Conservation (phyloP, 2,329 filamentous ascomycete genomes). For the Nemania bipapillata region DNA sequence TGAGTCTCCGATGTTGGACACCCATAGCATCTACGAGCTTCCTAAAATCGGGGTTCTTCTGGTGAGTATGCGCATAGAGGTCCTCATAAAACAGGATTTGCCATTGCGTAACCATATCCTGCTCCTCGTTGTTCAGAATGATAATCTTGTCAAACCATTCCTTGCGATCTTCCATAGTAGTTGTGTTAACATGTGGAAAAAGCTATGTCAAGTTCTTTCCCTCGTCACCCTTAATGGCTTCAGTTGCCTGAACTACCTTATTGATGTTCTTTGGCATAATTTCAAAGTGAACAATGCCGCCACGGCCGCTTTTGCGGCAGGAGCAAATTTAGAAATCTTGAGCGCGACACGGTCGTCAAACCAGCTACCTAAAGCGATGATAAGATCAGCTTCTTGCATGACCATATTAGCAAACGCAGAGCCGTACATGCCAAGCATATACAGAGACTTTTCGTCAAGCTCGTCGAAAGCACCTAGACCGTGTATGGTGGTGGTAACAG, state of each 20-base stretch:
- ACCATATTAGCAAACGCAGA: conserved; percentile 97
- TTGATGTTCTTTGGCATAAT: conserved; percentile 99
- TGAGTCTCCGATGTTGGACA: conserved; percentile 76
- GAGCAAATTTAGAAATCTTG: conserved; percentile 85
- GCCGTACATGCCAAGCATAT: conserved; percentile 99
- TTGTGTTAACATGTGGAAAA: conserved; percentile 21
- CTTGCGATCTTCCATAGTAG: conserved; percentile 70
- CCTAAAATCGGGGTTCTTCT: conserved; percentile 94
- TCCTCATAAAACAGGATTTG: conserved; percentile 97
- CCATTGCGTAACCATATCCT: conserved; percentile 99
- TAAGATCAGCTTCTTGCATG: conserved; percentile 95
- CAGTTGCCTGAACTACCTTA: conserved; percentile 96
- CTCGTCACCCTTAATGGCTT: conserved; percentile 84
- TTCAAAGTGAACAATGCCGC: conserved; percentile 98
- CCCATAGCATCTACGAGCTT: conserved; percentile 93
- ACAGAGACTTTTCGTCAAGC: conserved; percentile 89
- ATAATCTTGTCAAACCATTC: conserved; percentile 95
- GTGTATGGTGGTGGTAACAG: conserved; percentile 73
- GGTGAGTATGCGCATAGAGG: conserved; percentile 89
- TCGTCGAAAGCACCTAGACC: conserved; percentile 93
- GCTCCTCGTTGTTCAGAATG: conserved; percentile 94
- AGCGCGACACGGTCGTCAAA: conserved; percentile 93
- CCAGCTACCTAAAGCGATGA: conserved; percentile 93
- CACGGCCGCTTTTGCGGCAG: conserved; percentile 85
- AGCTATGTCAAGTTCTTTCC: conserved; percentile 19